Conservation (phyloP, 2,329 filamentous ascomycete genomes). For the Phoma sp. region DNA sequence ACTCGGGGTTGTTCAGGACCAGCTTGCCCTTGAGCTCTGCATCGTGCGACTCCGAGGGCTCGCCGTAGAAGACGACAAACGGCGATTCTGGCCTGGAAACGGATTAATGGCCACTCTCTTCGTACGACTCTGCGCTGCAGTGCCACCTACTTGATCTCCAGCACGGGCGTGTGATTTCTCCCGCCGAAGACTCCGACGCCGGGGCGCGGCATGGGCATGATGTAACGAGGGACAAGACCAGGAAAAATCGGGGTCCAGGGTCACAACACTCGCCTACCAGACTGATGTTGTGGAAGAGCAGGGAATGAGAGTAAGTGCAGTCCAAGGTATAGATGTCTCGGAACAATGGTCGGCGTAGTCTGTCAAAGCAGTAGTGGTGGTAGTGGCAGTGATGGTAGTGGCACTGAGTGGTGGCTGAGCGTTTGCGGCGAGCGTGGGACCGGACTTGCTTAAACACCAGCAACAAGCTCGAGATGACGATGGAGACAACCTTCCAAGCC, state of each 20-base stretch:
- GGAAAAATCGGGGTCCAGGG: no score
- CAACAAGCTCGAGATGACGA: slow-evolving; percentile 9
- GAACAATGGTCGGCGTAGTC: no score
- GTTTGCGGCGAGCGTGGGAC: slow-evolving; percentile 6
- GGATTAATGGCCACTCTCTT: not conserved
- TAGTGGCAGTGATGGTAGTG: no score
- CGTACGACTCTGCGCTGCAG: not conserved
- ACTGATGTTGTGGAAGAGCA: no score
- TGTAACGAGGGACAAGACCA: slow-evolving; percentile 19
- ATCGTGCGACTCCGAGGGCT: slow-evolving; percentile 53
- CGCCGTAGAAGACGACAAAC: slow-evolving; percentile 59
- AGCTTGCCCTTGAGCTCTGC: slow-evolving; percentile 56
- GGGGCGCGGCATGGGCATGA: slow-evolving; percentile 45
- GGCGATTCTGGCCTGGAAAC: slow-evolving; percentile 52
- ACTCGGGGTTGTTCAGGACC: slow-evolving; percentile 55
- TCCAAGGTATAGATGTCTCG: no score
- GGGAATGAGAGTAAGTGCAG: no score
- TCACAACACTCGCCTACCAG: no score
- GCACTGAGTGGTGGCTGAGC: slow-evolving; percentile 15
- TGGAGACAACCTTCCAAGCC: slow-evolving; percentile 2
- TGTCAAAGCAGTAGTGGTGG: no score
- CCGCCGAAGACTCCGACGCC: slow-evolving; percentile 45
- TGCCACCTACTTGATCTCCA: slow-evolving; percentile 53
- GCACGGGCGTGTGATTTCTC: slow-evolving; percentile 38
- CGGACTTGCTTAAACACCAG: not conserved